Evolutionary conservation across 2,329 filamentous ascomycete species (phyloP), one percentile per base, ranked within the genome.

Genomic region (Xylariaceae sp.): DNA sequence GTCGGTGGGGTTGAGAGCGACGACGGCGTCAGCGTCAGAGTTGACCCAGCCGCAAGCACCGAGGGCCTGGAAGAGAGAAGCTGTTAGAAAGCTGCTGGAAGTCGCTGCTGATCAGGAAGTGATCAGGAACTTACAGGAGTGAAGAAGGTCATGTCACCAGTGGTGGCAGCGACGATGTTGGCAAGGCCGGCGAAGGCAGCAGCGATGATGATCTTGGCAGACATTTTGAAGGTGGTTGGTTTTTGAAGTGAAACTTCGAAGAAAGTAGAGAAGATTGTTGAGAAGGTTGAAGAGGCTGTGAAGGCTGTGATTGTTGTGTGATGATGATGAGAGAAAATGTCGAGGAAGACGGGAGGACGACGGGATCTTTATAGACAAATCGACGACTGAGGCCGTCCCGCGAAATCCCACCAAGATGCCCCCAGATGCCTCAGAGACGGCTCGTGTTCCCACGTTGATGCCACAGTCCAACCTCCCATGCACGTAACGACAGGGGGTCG

Each of bases 81-180:
- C 1, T 4, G 53, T 60, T 49, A 62, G 60, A 49, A 9, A n/a
- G n/a, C 7, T 51, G 50, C 7, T 10, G n/a, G 49, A 30, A 23
- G 8, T 4, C 23, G 23, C 7, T 23, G 47, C n/a, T 53, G n/a
- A 35, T 18, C n/a, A 15, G 51, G 51, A 39, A 39, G 23, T n/a
- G 10, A 11, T 30, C 17, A 11, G 44, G 44, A 4, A 59, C 61
- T 56, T 58, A 64, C 62, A 15, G 62, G 62, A 11, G 57, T 11
- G n/a, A 56, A 64, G 10, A 7, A 62, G 3, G 62, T 64, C 60
- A 64, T 62, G 10, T 57, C 52, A 2, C 62, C 62, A 1, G 55
- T 39, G 10, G 5, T 47, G 13, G 62, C 60, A 30, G 53, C 51
- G 45, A 55, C 62, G 35, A 56, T 17, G 50, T 37, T 60, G 0